Conservation (phyloP, 2,329 filamentous ascomycete species). For the Monosporascus sp. region DNA sequence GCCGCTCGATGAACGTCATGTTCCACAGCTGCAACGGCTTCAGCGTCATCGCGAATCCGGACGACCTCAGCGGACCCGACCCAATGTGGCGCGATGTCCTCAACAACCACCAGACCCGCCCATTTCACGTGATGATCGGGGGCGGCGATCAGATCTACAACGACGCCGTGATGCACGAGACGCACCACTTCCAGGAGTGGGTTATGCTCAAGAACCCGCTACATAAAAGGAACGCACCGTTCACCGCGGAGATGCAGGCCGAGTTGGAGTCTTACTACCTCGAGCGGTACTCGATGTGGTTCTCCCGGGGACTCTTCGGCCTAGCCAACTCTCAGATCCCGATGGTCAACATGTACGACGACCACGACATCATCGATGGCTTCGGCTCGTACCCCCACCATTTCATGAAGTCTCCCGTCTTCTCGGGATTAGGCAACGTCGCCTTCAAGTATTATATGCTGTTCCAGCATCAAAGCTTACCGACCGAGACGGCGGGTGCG, state of each 20-base stretch:
- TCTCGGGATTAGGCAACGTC: slow-evolving; percentile 81
- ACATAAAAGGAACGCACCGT: slow-evolving; percentile 73
- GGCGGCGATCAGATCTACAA: slow-evolving; percentile 98
- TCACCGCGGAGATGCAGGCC: slow-evolving; percentile 76
- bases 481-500: slow-evolving; percentile 70
- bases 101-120: slow-evolving; percentile 82
- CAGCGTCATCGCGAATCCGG: slow-evolving; percentile 69
- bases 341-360: slow-evolving; percentile 98
- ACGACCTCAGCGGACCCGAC: slow-evolving; percentile 85
- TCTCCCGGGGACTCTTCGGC: slow-evolving; percentile 91
- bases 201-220: slow-evolving; percentile 71
- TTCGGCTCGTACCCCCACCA: slow-evolving; percentile 89
- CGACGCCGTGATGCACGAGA: slow-evolving; percentile 73
- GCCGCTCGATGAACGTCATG: slow-evolving; percentile 95
- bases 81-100: slow-evolving; percentile 95
- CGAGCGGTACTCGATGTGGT: slow-evolving; percentile 87
- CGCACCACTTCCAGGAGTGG: slow-evolving; percentile 77
- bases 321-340: slow-evolving; percentile 91
- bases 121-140: slow-evolving; percentile 97
- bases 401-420: slow-evolving; percentile 87
- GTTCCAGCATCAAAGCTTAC: slow-evolving; percentile 91
- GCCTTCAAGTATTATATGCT: slow-evolving; percentile 99
- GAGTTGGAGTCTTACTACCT: slow-evolving; percentile 88
- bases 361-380: slow-evolving; percentile 88
- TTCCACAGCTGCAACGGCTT: slow-evolving; percentile 98